Evolutionary conservation across 257 asterid species (phyloP), one percentile per base, ranked within the genome.

Genomic region (Striga asiatica): DNA sequence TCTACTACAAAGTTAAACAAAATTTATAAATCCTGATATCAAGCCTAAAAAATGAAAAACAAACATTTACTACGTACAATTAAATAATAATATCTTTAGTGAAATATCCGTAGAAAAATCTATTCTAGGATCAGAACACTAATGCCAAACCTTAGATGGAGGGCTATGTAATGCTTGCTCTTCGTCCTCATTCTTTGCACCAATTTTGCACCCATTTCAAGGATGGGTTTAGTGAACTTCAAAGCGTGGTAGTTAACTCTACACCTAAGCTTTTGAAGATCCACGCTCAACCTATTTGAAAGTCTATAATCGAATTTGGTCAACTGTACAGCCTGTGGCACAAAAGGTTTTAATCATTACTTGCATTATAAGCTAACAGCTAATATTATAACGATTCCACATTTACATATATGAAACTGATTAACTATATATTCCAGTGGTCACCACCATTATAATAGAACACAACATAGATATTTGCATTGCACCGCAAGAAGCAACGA

Each of bases 291-390:
- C 75, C 65, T 81, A 78, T 88, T 92, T 61, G 99, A 67, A 75
- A 92, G 99, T 67, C 97, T 85, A 54, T 92, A 92, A 74, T 92
- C 97, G 58, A 79, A 92, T 71, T 88, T 92, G 76, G 81, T 83
- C 75, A 92, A 72, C 79, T 79, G 86, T 58, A 92, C 78, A 66
- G 95, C 99, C 97, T 92, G 93, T 51, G 49, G 74, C 52, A 73
- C 54, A 56, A 66, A 68, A 27, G 25, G 61, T 19, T 34, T 45
- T 65, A 23, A 12, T 51, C 27, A 50, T 54, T 54, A 66, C 59
- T 38, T 16, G 43, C 56, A 24, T 45, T 50, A 22, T 39, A 67
- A 32, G 48, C 18, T 54, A 59, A 47, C 25, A 43, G 23, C 48
- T 11, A 43, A 56, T 35, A 65, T 43, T 35, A 35, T 25, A 7